Percentiles rank a stretch among this genome's conserved stretches.
phyloP scores from a whole-genome alignment of 495 filamentous ascomycete species.

The Neurospora africana region DNA sequence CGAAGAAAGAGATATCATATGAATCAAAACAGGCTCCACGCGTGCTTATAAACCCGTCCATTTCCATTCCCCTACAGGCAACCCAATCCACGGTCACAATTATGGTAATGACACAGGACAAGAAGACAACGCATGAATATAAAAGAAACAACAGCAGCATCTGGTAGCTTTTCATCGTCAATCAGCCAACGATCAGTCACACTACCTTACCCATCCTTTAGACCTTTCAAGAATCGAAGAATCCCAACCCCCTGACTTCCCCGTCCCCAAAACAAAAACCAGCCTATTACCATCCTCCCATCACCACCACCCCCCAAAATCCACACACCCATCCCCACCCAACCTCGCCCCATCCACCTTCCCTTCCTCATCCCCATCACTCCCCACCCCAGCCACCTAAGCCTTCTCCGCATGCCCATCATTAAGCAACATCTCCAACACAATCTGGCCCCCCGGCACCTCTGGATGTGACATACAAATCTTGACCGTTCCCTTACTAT shows the following conservation, averaged over 20 bases:
- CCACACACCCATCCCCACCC: not conserved
- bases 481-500: conserved; percentile 63
- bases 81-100: not conserved
- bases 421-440: conserved; percentile 87
- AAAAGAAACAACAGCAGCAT: not conserved
- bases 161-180: not conserved
- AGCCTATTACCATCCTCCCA: not conserved
- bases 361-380: not conserved
- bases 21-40: not conserved
- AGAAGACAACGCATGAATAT: not conserved
- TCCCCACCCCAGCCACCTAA: not conserved
- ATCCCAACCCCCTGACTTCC: not conserved
- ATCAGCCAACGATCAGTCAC: not conserved
- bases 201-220: not conserved
- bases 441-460: conserved; percentile 65
- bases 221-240: not conserved
- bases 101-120: not conserved
- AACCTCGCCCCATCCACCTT: not conserved
- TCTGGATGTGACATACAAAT: conserved; percentile 93
- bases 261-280: not conserved
- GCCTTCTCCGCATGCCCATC: conserved; percentile 77
- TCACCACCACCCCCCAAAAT: not conserved
- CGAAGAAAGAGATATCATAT: not conserved
- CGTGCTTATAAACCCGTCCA: not conserved
- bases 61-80: not conserved